Base-by-base conservation (phyloP, 495 filamentous ascomycete genomes). In the Penicillium verhagenii region DNA sequence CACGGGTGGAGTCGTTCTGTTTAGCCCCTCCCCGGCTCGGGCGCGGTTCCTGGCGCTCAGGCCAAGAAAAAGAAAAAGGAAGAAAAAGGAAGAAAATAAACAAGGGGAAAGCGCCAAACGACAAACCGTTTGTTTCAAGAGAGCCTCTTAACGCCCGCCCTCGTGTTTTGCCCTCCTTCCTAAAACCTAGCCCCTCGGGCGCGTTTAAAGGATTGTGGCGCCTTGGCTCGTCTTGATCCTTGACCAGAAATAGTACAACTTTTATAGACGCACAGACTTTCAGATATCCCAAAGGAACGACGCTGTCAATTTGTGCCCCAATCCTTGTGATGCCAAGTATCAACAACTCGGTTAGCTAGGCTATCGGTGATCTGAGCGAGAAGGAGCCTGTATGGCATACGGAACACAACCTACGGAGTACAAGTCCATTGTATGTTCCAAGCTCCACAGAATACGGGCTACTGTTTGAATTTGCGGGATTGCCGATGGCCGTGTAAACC, bases 91-190 rank as follows among this genome's bases (percentile, higher is more conserved):
- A 16, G 7, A 35, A 16, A 0, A 35, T 6, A 35, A 35, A 35
- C 13, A 33, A 19, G n/a, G 14, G 26, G 11, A 45, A 35, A 35
- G 45, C 26, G 11, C 21, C 23, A 11, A 16, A 45, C 20, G 10
- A 47, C 45, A 48, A 48, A 48, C 18, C n/a, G 45, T 48, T 48
- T 35, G 45, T 31, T 48, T 35, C 45, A 48, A n/a, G n/a, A n/a
- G 14, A 28, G 33, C 3, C 33, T 35, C 14, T 25, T 6, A 8
- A 8, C 25, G 23, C 3, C 3, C 19, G 1, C 2, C 8, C n/a
- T 18, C 24, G 13, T 31, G 6, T 47, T 25, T 7, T 48, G 14
- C 42, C 42, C 18, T 45, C 1, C 19, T 25, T 45, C 16, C 7
- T 14, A n/a, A 9, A 1, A 10, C 10, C 21, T 18, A 28, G 23